Conservation (phyloP, 2,329 filamentous ascomycete species). For the Colletotrichum sp. region DNA sequence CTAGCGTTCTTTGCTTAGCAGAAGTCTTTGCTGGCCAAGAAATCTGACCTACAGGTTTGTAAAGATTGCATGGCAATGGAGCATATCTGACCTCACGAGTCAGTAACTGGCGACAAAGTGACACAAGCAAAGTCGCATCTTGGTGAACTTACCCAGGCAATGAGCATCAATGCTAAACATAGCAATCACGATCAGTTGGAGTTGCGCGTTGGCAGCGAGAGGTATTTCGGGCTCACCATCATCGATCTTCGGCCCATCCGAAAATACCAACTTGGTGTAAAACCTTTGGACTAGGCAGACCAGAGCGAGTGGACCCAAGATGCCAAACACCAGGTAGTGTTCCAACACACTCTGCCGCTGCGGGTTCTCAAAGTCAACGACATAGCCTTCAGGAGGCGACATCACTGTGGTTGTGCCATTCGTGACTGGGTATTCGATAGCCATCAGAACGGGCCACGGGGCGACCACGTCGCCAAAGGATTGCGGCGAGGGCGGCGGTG, state of each 20-base stretch:
- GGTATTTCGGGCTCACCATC: constrained; percentile 11
- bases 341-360: constrained; percentile 25
- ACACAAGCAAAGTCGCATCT: background rate
- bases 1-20: background rate
- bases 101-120: background rate
- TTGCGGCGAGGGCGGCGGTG: background rate
- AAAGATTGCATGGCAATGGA: constrained; percentile 27
- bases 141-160: background rate
- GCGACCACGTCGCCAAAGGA: background rate
- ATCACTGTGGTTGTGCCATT: constrained; percentile 29
- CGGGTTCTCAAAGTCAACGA: constrained; percentile 37
- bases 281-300: constrained; percentile 29
- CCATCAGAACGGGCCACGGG: background rate
- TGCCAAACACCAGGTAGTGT: constrained; percentile 30
- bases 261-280: constrained; percentile 25
- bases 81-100: constrained; percentile 13
- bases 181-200: background rate
- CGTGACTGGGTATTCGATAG: constrained; percentile 22
- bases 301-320: constrained; percentile 28
- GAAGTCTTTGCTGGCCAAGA: background rate
- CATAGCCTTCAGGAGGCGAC: constrained; percentile 33
- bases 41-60: constrained; percentile 22
- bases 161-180: background rate
- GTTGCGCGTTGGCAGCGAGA: background rate
- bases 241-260: constrained; percentile 20